Conservation (phyloP, 345 rosid genomes). For the Nasturtium officinale region DNA sequence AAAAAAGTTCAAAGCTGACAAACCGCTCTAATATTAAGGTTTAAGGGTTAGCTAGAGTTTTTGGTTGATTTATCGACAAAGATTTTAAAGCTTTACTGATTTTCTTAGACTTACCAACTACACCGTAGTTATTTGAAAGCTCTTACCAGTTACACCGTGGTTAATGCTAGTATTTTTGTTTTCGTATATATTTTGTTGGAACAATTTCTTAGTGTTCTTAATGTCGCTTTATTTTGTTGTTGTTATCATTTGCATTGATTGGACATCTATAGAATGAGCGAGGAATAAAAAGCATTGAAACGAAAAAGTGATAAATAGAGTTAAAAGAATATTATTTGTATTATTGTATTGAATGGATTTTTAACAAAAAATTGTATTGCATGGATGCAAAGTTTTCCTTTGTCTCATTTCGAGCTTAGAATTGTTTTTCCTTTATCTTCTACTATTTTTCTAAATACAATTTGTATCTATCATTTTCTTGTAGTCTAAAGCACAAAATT, state of each 20-base stretch:
- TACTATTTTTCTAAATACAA: background rate
- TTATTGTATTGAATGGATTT: background rate
- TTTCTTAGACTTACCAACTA: background rate
- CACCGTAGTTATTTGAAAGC: background rate
- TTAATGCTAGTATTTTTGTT: background rate
- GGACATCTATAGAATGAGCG: background rate
- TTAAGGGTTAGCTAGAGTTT: too few relatives aligned
- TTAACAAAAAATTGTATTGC: background rate
- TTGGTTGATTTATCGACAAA: too few relatives aligned
- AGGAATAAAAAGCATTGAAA: background rate
- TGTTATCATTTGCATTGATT: too few relatives aligned
- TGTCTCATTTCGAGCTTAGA: too few relatives aligned
- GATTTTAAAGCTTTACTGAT: too few relatives aligned
- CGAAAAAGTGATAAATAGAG: background rate
- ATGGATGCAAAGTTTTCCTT: background rate
- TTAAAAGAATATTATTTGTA: background rate
- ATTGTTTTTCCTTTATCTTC: background rate
- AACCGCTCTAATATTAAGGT: too few relatives aligned
- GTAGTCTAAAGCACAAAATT: background rate
- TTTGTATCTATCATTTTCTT: background rate
- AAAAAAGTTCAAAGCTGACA: too few relatives aligned
- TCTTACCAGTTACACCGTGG: background rate
- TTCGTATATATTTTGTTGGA: background rate
- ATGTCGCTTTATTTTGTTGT: background rate
- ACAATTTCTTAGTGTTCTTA: background rate